Conservation (phyloP, 768 basidiomycete species). For the Auricularia sp. region DNA sequence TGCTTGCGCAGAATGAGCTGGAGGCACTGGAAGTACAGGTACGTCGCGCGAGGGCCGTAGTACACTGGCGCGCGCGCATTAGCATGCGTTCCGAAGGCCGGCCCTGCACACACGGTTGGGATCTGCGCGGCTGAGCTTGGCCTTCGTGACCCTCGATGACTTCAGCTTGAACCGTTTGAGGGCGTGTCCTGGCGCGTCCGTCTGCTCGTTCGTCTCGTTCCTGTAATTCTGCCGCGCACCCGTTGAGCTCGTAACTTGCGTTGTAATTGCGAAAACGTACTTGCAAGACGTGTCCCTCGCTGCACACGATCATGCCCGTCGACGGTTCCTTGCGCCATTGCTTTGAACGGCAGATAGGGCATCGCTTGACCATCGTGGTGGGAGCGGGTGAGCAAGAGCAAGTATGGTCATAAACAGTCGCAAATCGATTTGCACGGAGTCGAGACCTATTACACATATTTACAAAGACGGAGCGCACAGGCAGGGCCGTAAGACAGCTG, state of each 20-base stretch:
- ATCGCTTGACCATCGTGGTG: constrained; percentile 26
- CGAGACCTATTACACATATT: not conserved
- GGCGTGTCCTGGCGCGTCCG: constrained; percentile 49
- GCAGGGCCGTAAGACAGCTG: too few species aligned
- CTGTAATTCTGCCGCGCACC: constrained; percentile 54
- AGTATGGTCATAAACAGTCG: not conserved
- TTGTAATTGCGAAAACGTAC: constrained; percentile 29
- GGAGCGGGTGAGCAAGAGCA: too few species aligned
- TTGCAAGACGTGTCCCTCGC: constrained; percentile 86
- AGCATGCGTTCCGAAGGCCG: not conserved
- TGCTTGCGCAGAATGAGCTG: constrained; percentile 77
- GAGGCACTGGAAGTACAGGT: constrained; percentile 73
- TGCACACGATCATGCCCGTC: constrained; percentile 74
- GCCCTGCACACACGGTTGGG: constrained; percentile 41
- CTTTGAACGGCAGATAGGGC: constrained; percentile 70
- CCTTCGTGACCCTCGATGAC: constrained; percentile 42
- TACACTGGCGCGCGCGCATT: constrained; percentile 47
- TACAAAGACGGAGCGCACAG: not conserved
- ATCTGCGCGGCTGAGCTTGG: constrained; percentile 40
- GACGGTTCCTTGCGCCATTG: constrained; percentile 82
- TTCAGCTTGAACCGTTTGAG: constrained; percentile 60
- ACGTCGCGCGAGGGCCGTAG: constrained; percentile 68
- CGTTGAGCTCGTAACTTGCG: not conserved
- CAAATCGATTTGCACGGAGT: not conserved
- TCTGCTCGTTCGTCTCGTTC: constrained; percentile 66